A percentile compares a stretch with the other conserved stretches of the same genome.
These are phyloP conservation scores for Colletotrichum tanaceti DNA, from an alignment of 2,329 filamentous ascomycete species.

Conservation along the genomic window DNA sequence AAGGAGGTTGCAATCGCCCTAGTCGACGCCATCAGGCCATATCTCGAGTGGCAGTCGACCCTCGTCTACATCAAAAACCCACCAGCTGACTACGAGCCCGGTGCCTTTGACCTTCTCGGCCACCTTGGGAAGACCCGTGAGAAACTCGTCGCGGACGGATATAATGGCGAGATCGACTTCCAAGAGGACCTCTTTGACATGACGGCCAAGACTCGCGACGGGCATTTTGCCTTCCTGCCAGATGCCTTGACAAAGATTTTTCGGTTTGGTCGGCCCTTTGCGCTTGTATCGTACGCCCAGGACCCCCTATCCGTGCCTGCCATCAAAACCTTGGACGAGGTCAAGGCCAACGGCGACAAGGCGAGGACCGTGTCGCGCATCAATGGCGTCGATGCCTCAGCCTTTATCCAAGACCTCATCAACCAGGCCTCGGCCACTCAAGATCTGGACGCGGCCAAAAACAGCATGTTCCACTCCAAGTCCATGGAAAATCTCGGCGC, in stretches of 20 bases:
- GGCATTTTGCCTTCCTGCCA: slow-evolving; percentile 55
- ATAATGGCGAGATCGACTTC: slow-evolving; percentile 55
- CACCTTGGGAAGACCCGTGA: slow-evolving; percentile 47
- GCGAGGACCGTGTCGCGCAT: slow-evolving; percentile 43
- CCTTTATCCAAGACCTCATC: slow-evolving; percentile 42
- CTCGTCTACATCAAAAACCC: slow-evolving; percentile 62
- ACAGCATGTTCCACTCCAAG: slow-evolving; percentile 52
- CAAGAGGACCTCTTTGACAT: slow-evolving; percentile 55
- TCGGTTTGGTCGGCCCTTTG: slow-evolving; percentile 49
- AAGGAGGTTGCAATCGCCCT: slow-evolving; percentile 49
- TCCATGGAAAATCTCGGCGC: slow-evolving; percentile 39
- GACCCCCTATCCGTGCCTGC: slow-evolving; percentile 51
- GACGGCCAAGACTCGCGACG: slow-evolving; percentile 54
- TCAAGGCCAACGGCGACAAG: slow-evolving; percentile 44
- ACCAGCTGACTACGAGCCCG: slow-evolving; percentile 56
- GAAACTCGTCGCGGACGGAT: slow-evolving; percentile 49
- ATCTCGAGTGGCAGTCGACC: slow-evolving; percentile 60
- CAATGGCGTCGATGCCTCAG: slow-evolving; percentile 44
- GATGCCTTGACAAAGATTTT: slow-evolving; percentile 53
- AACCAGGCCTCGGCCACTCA: slow-evolving; percentile 41
- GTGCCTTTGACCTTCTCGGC: neutral
- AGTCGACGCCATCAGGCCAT: slow-evolving; percentile 53
- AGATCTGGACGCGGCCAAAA: slow-evolving; percentile 50
- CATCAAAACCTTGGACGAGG: slow-evolving; percentile 60
- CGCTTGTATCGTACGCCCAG: slow-evolving; percentile 55